phyloP scores from a whole-genome alignment of 441 rosid genomes.

The Adansonia grandidieri region DNA sequence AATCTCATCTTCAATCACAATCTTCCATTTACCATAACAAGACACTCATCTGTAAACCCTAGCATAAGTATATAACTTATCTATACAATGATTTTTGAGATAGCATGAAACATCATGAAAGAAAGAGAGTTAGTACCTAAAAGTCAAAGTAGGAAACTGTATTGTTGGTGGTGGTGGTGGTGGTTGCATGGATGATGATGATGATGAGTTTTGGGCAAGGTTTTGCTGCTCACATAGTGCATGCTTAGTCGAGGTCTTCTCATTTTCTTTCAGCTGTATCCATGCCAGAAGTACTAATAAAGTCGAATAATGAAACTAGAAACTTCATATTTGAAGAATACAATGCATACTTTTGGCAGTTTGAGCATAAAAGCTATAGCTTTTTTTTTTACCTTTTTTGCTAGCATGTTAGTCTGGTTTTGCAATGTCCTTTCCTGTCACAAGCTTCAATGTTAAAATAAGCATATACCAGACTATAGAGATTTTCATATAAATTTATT shows the following conservation, averaged over 20 bases:
- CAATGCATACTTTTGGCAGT: not conserved
- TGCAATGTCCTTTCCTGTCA: conserved; percentile 53
- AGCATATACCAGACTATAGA: not conserved
- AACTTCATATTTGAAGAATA: not conserved
- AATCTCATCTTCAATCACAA: too few species aligned
- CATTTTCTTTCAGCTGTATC: conserved; percentile 48
- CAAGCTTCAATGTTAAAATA: conserved; percentile 20
- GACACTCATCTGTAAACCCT: too few species aligned
- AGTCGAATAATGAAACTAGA: not conserved
- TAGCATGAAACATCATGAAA: not conserved
- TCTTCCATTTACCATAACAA: too few species aligned
- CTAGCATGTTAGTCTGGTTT: conserved; percentile 49
- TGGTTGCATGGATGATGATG: conserved; percentile 21
- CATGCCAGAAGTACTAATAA: conserved; percentile 6
- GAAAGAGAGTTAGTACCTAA: conserved; percentile 41
- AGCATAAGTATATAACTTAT: too few species aligned
- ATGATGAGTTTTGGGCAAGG: conserved; percentile 26
- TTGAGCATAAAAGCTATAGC: not conserved
- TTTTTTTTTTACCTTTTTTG: conserved; percentile 45
- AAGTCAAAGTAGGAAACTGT: conserved; percentile 35
- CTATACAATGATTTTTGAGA: not conserved
- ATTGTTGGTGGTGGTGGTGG: conserved; percentile 28
- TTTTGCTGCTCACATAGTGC: conserved; percentile 39
- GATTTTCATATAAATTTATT: not conserved
- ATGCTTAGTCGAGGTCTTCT: conserved; percentile 31